Evolutionary conservation across 139 green algal genomes (phyloP).

Genomic region (Chlorella sp.): DNA sequence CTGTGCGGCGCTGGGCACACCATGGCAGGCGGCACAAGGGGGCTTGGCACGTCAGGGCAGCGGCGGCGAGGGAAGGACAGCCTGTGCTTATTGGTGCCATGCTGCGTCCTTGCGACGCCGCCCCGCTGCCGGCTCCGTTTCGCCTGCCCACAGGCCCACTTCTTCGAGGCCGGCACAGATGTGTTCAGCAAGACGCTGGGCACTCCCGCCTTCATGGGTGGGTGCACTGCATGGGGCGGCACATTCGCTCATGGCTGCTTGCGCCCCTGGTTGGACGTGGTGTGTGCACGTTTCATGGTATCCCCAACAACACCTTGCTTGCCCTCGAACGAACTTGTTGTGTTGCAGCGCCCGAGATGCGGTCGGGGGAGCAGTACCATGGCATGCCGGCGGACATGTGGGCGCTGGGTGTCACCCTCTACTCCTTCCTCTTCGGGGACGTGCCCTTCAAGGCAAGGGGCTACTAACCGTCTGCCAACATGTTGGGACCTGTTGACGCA

Average conservation of each 20-base stretch:
- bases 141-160: slow-evolving; percentile 27
- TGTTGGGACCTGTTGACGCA: too few species aligned
- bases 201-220: slow-evolving; percentile 49
- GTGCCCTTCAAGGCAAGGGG: slow-evolving; percentile 41
- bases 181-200: slow-evolving; percentile 39
- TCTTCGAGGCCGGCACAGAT: slow-evolving; percentile 29
- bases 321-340: too few species aligned
- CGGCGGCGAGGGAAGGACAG: too few species aligned
- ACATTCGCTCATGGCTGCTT: too few species aligned
- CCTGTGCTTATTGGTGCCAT: too few species aligned
- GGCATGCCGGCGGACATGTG: slow-evolving; percentile 79
- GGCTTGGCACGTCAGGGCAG: too few species aligned
- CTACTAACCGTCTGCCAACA: too few species aligned
- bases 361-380: slow-evolving; percentile 53
- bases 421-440: slow-evolving; percentile 78
- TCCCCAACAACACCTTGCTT: too few species aligned
- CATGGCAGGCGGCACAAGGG: neutral
- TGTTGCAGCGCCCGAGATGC: slow-evolving; percentile 58
- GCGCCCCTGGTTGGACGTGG: too few species aligned
- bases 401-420: slow-evolving; percentile 85
- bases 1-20: neutral
- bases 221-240: neutral
- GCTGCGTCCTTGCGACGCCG: too few species aligned
- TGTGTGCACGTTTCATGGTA: too few species aligned
- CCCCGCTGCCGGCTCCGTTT: too few species aligned